Conservation (phyloP, 345 rosid species). For the Dipteronia dyeriana region DNA sequence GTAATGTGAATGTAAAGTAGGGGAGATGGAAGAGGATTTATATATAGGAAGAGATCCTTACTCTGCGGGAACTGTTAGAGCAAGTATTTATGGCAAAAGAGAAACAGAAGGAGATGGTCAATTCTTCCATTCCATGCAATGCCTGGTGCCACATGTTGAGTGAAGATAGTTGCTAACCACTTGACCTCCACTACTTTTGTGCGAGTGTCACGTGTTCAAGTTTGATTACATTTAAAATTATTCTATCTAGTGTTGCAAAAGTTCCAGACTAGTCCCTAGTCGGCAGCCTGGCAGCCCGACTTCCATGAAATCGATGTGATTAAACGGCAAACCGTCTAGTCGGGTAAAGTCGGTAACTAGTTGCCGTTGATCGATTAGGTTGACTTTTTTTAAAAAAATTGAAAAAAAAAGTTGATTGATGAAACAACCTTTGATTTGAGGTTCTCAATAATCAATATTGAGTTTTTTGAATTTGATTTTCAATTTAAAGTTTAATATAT, state of each 20-base stretch:
- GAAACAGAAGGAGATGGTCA: conserved; percentile 28
- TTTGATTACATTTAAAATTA: background rate
- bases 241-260: background rate
- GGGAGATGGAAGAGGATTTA: background rate
- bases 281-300: too few species aligned
- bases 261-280: too few species aligned
- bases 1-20: background rate
- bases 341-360: too few species aligned
- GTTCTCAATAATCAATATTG: too few species aligned
- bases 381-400: too few species aligned
- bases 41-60: conserved; percentile 22
- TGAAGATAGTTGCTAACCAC: background rate
- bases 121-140: conserved; percentile 14
- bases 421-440: too few species aligned
- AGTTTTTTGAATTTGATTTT: too few species aligned
- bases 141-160: conserved; percentile 27
- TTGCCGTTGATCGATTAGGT: too few species aligned
- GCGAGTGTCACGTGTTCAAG: background rate
- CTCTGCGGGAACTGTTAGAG: conserved; percentile 7
- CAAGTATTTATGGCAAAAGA: background rate
- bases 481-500: too few species aligned
- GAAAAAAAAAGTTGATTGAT: too few species aligned
- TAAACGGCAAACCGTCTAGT: too few species aligned
- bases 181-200: background rate
- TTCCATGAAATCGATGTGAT: too few species aligned